Evolutionary conservation across 306 rosid species (phyloP), one percentile per base, ranked within the genome.

Genomic region (Begonia masoniana): DNA sequence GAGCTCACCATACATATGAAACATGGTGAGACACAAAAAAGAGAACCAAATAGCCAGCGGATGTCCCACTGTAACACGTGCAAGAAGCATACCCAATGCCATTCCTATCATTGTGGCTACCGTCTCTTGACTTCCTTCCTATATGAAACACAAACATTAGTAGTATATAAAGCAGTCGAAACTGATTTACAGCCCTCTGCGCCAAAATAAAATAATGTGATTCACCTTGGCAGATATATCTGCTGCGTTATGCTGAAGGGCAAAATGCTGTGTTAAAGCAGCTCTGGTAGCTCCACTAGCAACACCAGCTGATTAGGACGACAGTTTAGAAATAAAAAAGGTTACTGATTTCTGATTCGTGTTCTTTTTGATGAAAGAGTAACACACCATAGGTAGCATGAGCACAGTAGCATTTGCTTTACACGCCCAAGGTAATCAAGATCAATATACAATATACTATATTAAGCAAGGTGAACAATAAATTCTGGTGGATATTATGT

Each of bases 271-370:
- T 24, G 97, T 91, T 79, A 91, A 75, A 65, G 97, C 96, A 68
- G 97, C 97, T 73, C 97, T 81, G 43, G 97, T 91, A 24, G 97
- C 97, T 58, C 97, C 97, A 83, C 97, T 85, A 8, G 96, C 96
- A 72, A 91, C 97, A 58, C 96, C 97, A 50, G 97, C 96, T 85
- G 60, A 62, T 67, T 61, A 61, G 59, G 60, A 57, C 67, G 54
- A 62, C 43, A 70, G 59, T 56, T 63, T 43, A 19, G 13, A 62
- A 60, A 26, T 2, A 26, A 26, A 26, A 26, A 26, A 26, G 36
- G 2, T 26, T 26, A 26, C 36, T 26, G 6, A 26, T 26, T 26
- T 26, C 7, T 26, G 5, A 26, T 26, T 26, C 7, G 36, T 26
- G 7, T 26, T 26, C 36, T 2, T 26, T 2, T 26, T 26, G 7